A percentile compares a stretch with the other conserved stretches of the same genome.
Evolutionary conservation across 495 filamentous ascomycete species (phyloP).

Genomic region (Hamigera avellanea): DNA sequence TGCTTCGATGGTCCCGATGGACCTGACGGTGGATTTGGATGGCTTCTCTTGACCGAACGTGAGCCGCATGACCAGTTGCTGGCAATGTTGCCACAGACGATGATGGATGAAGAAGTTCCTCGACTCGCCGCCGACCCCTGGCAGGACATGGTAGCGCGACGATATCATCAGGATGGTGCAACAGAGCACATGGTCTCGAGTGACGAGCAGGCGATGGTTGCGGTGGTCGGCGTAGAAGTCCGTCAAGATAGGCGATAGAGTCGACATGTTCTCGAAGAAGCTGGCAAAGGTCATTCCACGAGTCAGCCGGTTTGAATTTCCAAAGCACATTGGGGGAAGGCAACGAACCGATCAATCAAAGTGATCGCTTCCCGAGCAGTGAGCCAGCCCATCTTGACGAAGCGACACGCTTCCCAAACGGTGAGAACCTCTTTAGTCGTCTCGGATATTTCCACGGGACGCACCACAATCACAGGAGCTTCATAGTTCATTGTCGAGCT

Average conservation of each 20-base stretch:
- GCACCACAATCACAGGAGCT: constrained; percentile 5
- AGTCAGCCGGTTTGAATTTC: background rate
- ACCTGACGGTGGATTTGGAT: constrained; percentile 29
- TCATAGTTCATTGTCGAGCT: background rate
- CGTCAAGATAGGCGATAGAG: constrained; percentile 39
- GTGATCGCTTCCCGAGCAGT: constrained; percentile 39
- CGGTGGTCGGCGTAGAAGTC: constrained; percentile 37
- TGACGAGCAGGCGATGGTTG: constrained; percentile 33
- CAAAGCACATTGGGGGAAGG: background rate
- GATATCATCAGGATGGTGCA: constrained; percentile 44
- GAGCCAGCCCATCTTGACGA: constrained; percentile 44
- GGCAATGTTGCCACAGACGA: constrained; percentile 42
- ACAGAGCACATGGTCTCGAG: constrained; percentile 37
- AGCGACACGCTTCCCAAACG: constrained; percentile 39
- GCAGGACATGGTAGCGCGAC: constrained; percentile 39
- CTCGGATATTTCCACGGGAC: constrained; percentile 21
- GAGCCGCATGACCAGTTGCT: constrained; percentile 37
- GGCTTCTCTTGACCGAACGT: constrained; percentile 41
- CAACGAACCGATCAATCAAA: constrained; percentile 40
- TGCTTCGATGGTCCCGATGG: constrained; percentile 41
- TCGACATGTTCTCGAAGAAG: constrained; percentile 42
- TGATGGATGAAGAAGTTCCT: constrained; percentile 45
- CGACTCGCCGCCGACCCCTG: constrained; percentile 39
- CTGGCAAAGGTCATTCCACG: constrained; percentile 22
- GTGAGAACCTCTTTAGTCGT: constrained; percentile 22